Conservation (phyloP, 2,329 filamentous ascomycete species). For the Nemania diffusa region DNA sequence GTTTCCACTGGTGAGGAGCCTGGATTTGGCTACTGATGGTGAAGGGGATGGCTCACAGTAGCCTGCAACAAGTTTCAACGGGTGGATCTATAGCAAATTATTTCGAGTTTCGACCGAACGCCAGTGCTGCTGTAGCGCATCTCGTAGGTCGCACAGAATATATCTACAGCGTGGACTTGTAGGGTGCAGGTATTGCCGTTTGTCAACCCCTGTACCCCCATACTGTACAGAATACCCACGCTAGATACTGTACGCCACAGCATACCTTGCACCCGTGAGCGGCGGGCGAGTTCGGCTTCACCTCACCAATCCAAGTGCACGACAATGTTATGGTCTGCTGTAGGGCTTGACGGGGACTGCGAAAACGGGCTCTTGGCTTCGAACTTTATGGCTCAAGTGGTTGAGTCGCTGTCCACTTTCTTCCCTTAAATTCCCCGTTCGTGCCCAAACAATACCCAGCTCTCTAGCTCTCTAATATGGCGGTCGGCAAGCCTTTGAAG, state of each 20-base stretch:
- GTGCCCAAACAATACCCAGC: neutral
- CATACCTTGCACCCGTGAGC: neutral
- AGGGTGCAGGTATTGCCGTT: too few relatives aligned
- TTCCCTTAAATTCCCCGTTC: neutral
- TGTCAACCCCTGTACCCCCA: too few relatives aligned
- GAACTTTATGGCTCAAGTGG: neutral
- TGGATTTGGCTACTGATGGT: conserved; percentile 2
- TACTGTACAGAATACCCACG: too few relatives aligned
- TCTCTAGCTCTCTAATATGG: too few relatives aligned
- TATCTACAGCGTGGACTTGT: too few relatives aligned
- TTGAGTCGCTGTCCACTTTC: neutral
- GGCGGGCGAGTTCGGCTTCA: conserved; percentile 26
- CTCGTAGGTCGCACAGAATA: neutral
- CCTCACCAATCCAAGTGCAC: conserved; percentile 5
- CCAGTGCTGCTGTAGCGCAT: conserved; percentile 17
- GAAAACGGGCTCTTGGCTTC: conserved; percentile 21
- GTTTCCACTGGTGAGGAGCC: conserved; percentile 1
- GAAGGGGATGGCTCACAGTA: neutral
- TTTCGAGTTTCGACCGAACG: conserved; percentile 5
- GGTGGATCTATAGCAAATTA: conserved; percentile 23
- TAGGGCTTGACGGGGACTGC: conserved; percentile 9
- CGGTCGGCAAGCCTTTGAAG: too few relatives aligned
- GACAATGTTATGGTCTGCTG: neutral
- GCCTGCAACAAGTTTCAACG: conserved; percentile 14
- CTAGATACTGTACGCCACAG: neutral